Conservation (phyloP, 176 grass and related monocot species). For the Lolium rigidum region DNA sequence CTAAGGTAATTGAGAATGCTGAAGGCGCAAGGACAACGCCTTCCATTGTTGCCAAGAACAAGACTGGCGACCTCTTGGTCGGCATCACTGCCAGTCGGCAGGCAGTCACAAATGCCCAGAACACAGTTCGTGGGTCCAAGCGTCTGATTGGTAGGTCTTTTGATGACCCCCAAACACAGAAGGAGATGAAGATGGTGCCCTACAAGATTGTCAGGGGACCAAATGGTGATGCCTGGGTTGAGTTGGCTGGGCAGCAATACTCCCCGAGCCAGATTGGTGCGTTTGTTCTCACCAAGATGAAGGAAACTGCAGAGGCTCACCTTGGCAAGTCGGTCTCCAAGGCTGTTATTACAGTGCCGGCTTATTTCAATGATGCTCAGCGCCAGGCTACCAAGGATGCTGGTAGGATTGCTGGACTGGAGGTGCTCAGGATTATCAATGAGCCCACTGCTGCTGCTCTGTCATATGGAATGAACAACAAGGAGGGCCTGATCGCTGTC, state of each 20-base stretch:
- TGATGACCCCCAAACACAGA: constrained; percentile 88
- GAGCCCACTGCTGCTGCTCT: constrained; percentile 96
- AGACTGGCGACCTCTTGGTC: constrained; percentile 79
- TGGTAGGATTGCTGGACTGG: constrained; percentile 87
- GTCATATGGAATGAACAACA: constrained; percentile 99
- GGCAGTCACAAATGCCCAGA: constrained; percentile 92
- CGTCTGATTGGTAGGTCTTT: constrained; percentile 88
- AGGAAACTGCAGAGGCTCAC: constrained; percentile 83
- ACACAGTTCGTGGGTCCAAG: constrained; percentile 89
- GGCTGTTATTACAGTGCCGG: constrained; percentile 91
- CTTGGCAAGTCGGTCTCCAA: constrained; percentile 84
- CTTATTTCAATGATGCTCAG: constrained; percentile 95
- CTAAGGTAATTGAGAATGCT: constrained; percentile 91
- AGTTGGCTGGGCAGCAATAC: constrained; percentile 87
- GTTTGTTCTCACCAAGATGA: constrained; percentile 99
- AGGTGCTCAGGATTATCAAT: constrained; percentile 97
- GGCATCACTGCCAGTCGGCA: constrained; percentile 87
- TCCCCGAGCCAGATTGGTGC: constrained; percentile 98
- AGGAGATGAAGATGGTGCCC: constrained; percentile 98
- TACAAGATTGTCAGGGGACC: constrained; percentile 95
- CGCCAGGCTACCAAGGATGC: constrained; percentile 96
- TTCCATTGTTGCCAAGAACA: constrained; percentile 89
- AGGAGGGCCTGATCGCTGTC: constrained; percentile 95
- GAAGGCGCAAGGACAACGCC: constrained; percentile 94
- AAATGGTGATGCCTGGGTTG: constrained; percentile 94